Conservation (phyloP, 2,329 filamentous ascomycete species). For the Neonectria sp. region DNA sequence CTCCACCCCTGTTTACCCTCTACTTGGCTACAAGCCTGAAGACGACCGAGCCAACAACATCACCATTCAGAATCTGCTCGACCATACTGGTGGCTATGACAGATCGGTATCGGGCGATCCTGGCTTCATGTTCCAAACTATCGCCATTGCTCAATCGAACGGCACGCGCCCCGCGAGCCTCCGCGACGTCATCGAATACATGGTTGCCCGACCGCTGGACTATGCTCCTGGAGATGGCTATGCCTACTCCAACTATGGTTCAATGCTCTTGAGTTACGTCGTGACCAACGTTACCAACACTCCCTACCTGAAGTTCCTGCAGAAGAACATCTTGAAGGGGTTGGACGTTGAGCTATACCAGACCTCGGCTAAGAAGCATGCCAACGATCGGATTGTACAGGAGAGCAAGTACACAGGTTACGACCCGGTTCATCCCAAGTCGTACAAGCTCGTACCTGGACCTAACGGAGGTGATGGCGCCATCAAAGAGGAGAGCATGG, state of each 20-base stretch:
- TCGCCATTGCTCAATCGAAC: conserved; percentile 25
- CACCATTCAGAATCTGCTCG: conserved; percentile 36
- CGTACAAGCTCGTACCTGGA: conserved; percentile 8
- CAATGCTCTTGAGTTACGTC: conserved; percentile 33
- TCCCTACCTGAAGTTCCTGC: conserved; percentile 35
- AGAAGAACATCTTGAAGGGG: conserved; percentile 29
- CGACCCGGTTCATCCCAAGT: conserved; percentile 23
- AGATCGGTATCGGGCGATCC: conserved; percentile 21
- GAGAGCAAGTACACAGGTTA: conserved; percentile 31
- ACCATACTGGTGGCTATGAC: conserved; percentile 32
- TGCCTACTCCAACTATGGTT: conserved; percentile 37
- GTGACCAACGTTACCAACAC: conserved; percentile 32
- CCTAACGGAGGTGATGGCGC: conserved; percentile 34
- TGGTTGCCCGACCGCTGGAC: conserved; percentile 30
- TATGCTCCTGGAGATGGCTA: conserved; percentile 23
- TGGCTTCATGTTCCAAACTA: conserved; percentile 27
- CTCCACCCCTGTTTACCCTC: conserved; percentile 29
- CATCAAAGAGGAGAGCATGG: conserved; percentile 39
- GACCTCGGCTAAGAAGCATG: conserved; percentile 23
- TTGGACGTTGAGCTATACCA: conserved; percentile 33
- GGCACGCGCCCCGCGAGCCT: conserved; percentile 29
- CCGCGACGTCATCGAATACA: conserved; percentile 38
- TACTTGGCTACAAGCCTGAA: conserved; percentile 28
- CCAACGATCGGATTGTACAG: conserved; percentile 30
- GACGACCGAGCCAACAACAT: conserved; percentile 30